Evolutionary conservation across 2,329 filamentous ascomycete species (phyloP), one percentile per base, ranked within the genome.

Genomic region (Fusarium sp.): DNA sequence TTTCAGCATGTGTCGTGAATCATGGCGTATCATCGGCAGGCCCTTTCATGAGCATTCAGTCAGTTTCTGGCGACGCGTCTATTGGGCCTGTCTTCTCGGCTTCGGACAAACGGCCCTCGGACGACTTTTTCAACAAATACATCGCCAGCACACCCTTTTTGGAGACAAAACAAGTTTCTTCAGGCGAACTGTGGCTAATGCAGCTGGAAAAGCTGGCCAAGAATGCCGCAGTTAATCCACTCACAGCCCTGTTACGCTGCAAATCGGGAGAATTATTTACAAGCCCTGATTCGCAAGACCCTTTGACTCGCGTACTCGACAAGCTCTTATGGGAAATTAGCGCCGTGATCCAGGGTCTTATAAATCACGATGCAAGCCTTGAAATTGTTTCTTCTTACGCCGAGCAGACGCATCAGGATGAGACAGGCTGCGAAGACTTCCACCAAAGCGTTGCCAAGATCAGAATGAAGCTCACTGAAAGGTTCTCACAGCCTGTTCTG

Each of bases 21-120:
- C 61, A 64, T 25, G 52, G 61, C 3, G 52, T 64, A 23, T 42
- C 61, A 13, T 59, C 61, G n/a, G 61, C 53, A 18, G 61, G 61
- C 2, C 61, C 61, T 16, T 64, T 64, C n/a, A 16, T 58, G 19
- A 64, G 61, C 35, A 50, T 64, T 21, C 53, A 59, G 33, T 37
- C 61, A 9, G 53, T 35, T 59, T 43, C 37, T 3, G 61, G 43
- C 7, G 61, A 64, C 19, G 52, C 53, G 11, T 64, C 30, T 15
- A 59, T 64, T 21, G 61, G 61, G 6, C 53, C 53, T 25, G 61
- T 64, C 19, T 42, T 37, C 23, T 52, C 37, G 50, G 25, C 35
- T 13, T 60, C 57, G 18, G 9, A 33, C n/a, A 57, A 57, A 18
- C 28, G 33, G 13, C 33, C 43, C 8, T 25, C 38, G 21, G 46